These are phyloP conservation scores for Linnemannia schmuckeri DNA, from an alignment of 192 early-diverging fungal species.

Conservation along the genomic window DNA sequence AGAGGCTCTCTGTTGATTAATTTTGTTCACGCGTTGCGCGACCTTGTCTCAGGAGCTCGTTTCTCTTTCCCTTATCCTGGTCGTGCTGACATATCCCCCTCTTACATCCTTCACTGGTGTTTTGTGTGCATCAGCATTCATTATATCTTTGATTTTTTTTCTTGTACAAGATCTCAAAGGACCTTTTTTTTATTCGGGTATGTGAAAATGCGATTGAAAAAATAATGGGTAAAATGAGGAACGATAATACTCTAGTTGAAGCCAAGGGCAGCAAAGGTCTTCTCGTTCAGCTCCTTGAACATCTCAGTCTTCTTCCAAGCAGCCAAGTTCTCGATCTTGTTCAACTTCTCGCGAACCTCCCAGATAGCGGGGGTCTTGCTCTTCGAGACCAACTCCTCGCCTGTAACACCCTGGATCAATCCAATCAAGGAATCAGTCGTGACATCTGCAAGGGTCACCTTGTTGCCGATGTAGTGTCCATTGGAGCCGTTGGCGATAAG, in stretches of 20 bases:
- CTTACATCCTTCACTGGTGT: too few species aligned
- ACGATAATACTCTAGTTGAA: background rate
- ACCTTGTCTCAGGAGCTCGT: too few species aligned
- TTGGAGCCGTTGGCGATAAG: conserved; percentile 64
- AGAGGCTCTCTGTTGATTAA: too few species aligned
- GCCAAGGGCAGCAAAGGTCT: conserved; percentile 7
- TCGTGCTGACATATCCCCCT: too few species aligned
- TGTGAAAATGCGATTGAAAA: too few species aligned
- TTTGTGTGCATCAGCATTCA: too few species aligned
- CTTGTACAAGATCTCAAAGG: too few species aligned
- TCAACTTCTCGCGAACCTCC: conserved; percentile 19
- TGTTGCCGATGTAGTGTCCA: conserved; percentile 67
- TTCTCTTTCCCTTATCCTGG: too few species aligned
- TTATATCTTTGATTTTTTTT: too few species aligned
- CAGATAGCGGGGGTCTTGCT: conserved; percentile 23
- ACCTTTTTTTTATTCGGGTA: too few species aligned
- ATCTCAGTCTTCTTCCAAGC: conserved; percentile 23
- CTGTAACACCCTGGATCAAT: conserved; percentile 7
- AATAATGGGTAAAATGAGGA: too few species aligned
- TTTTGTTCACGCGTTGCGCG: too few species aligned
- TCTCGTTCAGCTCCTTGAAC: conserved; percentile 16
- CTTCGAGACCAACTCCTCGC: conserved; percentile 18
- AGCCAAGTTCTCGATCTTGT: background rate
- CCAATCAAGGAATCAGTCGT: background rate
- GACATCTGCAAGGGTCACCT: conserved; percentile 59